These are phyloP conservation scores for Rickenella mellea DNA, from an alignment of 768 basidiomycete species.

Conservation along the genomic window DNA sequence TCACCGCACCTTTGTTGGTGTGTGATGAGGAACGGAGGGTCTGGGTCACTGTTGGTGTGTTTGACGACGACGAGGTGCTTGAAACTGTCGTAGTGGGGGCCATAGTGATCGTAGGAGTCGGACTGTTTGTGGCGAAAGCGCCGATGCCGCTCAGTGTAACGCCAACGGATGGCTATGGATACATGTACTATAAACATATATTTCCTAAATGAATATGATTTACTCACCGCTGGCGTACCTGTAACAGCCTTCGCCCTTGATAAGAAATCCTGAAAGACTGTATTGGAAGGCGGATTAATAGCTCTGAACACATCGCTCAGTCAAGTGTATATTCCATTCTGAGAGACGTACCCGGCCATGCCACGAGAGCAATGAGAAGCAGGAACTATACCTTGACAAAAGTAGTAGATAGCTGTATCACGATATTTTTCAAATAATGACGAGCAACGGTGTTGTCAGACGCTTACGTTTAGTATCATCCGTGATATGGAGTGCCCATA, in stretches of 20 bases:
- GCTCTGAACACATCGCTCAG: too few species aligned
- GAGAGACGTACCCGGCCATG: conserved; percentile 4
- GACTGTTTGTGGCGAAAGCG: background rate
- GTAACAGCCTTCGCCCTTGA: background rate
- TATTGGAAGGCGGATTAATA: background rate
- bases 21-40: background rate
- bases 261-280: background rate
- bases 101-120: background rate
- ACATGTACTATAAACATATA: background rate
- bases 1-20: conserved; percentile 31
- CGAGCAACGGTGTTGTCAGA: background rate
- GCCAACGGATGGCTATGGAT: background rate
- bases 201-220: background rate
- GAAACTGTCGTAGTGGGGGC: background rate
- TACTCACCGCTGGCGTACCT: background rate
- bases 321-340: too few species aligned
- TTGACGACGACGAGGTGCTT: background rate
- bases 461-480: background rate
- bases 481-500: background rate
- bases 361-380: conserved; percentile 1
- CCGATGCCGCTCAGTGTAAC: background rate
- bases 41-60: background rate
- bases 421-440: background rate
- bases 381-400: conserved; percentile 1
- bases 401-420: conserved; percentile 3